Evolutionary conservation across 352 stramenopile species (phyloP).

Genomic region (Globisporangium canariense): DNA sequence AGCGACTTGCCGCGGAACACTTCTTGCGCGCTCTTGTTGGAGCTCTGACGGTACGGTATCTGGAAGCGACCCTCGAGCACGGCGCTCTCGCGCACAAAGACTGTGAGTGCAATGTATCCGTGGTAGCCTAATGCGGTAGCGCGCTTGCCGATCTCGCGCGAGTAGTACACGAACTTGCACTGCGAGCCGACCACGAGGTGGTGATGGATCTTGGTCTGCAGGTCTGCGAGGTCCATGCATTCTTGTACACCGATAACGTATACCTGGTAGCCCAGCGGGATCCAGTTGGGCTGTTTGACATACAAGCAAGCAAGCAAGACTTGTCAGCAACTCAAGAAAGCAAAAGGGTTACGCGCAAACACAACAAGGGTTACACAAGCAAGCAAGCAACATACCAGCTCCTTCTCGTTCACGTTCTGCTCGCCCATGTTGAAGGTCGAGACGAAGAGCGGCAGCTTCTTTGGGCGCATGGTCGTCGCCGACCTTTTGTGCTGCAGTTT

Average conservation of each 20-base stretch:
- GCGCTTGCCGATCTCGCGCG: conserved; percentile 75
- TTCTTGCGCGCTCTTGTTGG: conserved; percentile 63
- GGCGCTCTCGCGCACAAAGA: conserved; percentile 73
- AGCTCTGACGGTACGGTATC: conserved; percentile 53
- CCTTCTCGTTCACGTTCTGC: conserved; percentile 48
- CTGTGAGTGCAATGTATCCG: conserved; percentile 82
- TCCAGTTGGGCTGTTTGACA: conserved; percentile 51
- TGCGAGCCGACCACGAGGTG: conserved; percentile 52
- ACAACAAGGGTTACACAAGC: conserved; percentile 1
- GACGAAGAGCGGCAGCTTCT: conserved; percentile 64
- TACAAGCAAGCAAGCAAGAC: conserved; percentile 4
- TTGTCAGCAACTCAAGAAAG: background rate
- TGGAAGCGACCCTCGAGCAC: conserved; percentile 62
- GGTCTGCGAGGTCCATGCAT: conserved; percentile 79
- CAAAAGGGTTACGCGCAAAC: background rate
- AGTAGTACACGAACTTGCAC: conserved; percentile 72
- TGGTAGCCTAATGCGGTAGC: conserved; percentile 81
- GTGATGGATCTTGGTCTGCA: conserved; percentile 63
- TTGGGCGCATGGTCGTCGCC: conserved; percentile 15
- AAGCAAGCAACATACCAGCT: conserved; percentile 34
- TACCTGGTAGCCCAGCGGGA: conserved; percentile 30
- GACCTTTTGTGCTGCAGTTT: conserved; percentile 6
- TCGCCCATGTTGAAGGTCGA: conserved; percentile 89
- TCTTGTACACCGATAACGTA: conserved; percentile 40
- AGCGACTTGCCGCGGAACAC: conserved; percentile 77